These are phyloP conservation scores for Nakazawaea ishiwadae DNA, from an alignment of 805 yeast genomes.

Conservation along the genomic window DNA sequence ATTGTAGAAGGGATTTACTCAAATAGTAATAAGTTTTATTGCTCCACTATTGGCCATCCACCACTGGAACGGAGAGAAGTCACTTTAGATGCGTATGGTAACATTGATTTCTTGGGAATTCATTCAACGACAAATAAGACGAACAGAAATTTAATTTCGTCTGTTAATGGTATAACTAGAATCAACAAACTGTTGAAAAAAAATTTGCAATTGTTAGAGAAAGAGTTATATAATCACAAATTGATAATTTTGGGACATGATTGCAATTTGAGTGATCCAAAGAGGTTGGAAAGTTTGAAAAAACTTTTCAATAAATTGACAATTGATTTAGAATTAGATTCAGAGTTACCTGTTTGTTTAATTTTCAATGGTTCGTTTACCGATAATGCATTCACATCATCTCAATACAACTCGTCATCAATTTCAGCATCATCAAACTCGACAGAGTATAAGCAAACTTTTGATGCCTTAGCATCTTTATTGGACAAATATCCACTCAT, in stretches of 20 bases:
- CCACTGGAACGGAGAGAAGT: conserved; percentile 73
- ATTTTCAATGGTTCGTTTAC: conserved; percentile 80
- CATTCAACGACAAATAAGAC: conserved; percentile 9
- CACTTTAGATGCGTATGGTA: conserved; percentile 70
- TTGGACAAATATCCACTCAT: conserved; percentile 56
- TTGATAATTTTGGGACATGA: conserved; percentile 74
- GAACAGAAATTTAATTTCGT: conserved; percentile 5
- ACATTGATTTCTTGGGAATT: conserved; percentile 52
- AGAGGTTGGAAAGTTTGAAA: conserved; percentile 56
- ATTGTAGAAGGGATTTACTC: conserved; percentile 83
- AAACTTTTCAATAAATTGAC: conserved; percentile 57
- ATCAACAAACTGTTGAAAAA: conserved; percentile 57
- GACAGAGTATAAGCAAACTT: conserved; percentile 56
- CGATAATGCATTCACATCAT: conserved; percentile 57
- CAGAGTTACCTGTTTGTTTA: conserved; percentile 56
- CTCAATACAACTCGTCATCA: conserved; percentile 36
- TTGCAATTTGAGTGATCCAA: conserved; percentile 56
- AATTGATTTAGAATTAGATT: conserved; percentile 33
- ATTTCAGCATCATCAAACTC: conserved; percentile 47
- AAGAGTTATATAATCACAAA: conserved; percentile 48
- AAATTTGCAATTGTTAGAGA: conserved; percentile 53
- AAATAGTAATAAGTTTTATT: conserved; percentile 67
- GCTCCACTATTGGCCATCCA: conserved; percentile 77
- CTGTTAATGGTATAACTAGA: conserved; percentile 32
- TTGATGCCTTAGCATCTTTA: conserved; percentile 69